A percentile compares a stretch with the other conserved stretches of the same genome.
Evolutionary conservation across 2,329 filamentous ascomycete species (phyloP).

Genomic region (Remersonia thermophila): DNA sequence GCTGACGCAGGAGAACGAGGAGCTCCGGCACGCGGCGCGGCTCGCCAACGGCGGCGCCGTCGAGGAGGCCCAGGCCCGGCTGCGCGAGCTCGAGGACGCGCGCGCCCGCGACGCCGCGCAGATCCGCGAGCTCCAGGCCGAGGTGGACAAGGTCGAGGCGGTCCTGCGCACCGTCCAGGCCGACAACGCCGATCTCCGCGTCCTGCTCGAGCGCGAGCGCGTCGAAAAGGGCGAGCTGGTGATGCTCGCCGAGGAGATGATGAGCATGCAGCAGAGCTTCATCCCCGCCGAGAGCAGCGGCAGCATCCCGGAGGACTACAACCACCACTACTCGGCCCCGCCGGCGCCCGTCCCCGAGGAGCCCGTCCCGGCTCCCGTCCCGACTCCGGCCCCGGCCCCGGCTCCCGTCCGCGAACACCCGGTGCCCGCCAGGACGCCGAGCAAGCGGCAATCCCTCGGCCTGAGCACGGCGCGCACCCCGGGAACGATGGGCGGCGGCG

Average conservation of each 20-base stretch:
- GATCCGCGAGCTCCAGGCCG: slow-evolving; percentile 58
- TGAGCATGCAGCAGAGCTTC: slow-evolving; percentile 47
- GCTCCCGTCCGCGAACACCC: neutral
- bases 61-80: slow-evolving; percentile 37
- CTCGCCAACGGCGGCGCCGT: slow-evolving; percentile 43
- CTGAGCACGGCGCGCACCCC: too few species aligned
- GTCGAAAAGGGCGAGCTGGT: slow-evolving; percentile 78
- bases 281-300: slow-evolving; percentile 4
- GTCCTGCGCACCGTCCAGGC: slow-evolving; percentile 57
- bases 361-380: slow-evolving; percentile 23
- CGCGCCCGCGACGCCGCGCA: slow-evolving; percentile 52
- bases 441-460: slow-evolving; percentile 10
- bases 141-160: slow-evolving; percentile 61
- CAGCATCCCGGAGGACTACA: too few species aligned
- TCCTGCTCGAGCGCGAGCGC: slow-evolving; percentile 59
- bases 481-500: too few species aligned
- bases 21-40: slow-evolving; percentile 53
- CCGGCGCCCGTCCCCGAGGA: neutral
- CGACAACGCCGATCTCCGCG: slow-evolving; percentile 54
- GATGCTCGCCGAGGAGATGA: slow-evolving; percentile 71
- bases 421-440: slow-evolving; percentile 8
- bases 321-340: too few species aligned
- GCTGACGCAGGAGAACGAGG: slow-evolving; percentile 62
- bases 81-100: slow-evolving; percentile 35
- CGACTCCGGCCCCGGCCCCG: neutral